Percentiles rank a stretch among this genome's conserved stretches.
Evolutionary conservation across 345 rosid species (phyloP).

Genomic region (Eutrema yunnanense): DNA sequence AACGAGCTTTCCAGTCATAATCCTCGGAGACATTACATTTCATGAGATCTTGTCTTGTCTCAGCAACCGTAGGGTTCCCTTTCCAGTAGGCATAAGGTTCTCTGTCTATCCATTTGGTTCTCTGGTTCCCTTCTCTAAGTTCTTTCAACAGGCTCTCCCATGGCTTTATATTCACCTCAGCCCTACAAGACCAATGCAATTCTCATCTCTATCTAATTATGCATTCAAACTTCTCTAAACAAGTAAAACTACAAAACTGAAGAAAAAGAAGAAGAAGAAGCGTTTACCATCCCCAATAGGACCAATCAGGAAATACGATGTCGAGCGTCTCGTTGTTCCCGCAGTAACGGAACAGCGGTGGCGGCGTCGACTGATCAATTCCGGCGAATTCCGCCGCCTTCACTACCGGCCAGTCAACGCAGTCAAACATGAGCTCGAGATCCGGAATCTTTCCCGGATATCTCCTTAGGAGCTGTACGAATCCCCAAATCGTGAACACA

Average conservation of each 20-base stretch:
- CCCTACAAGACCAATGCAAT: slow-evolving; percentile 36
- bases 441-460: slow-evolving; percentile 78
- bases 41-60: slow-evolving; percentile 57
- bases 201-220: neutral
- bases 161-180: slow-evolving; percentile 71
- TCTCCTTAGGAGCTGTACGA: slow-evolving; percentile 65
- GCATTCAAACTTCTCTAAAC: neutral
- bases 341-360: slow-evolving; percentile 72
- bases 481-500: slow-evolving; percentile 82
- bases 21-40: slow-evolving; percentile 60
- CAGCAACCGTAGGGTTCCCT: slow-evolving; percentile 70
- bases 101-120: slow-evolving; percentile 52
- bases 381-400: slow-evolving; percentile 31
- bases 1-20: slow-evolving; percentile 88
- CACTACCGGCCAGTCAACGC: slow-evolving; percentile 69
- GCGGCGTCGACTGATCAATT: slow-evolving; percentile 42
- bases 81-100: slow-evolving; percentile 87
- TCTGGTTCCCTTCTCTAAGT: slow-evolving; percentile 47
- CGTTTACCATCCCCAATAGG: slow-evolving; percentile 88
- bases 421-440: slow-evolving; percentile 77
- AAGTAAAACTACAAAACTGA: neutral
- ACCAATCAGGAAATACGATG: slow-evolving; percentile 86
- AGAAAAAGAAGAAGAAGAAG: neutral
- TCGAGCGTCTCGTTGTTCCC: slow-evolving; percentile 47
- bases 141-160: slow-evolving; percentile 53